Evolutionary conservation across 495 filamentous ascomycete species (phyloP), one percentile per base, ranked within the genome.

Genomic region (Trichoderma asperelloides): DNA sequence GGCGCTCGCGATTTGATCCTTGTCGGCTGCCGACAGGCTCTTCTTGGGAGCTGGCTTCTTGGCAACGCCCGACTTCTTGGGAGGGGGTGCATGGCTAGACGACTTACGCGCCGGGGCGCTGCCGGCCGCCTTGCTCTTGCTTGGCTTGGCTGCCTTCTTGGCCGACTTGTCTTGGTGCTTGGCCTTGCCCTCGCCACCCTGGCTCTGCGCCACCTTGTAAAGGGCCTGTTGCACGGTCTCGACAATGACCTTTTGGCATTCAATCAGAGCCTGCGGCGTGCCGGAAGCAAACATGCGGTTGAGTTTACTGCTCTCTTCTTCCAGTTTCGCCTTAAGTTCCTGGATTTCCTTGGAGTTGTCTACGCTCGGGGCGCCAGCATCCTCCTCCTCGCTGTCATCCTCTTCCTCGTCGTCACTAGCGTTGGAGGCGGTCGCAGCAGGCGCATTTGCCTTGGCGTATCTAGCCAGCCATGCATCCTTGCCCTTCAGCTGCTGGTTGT

Each of bases 1-100:
- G 7, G 88, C 88, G 65, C 86, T 87, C 1, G 91, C 91, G 65
- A 97, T 94, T 69, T 93, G 83, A 55, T 93, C 90, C 79, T 96
- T 96, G 79, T 96, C 90, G 23, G 87, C 77, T 65, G 87, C 87
- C 62, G 81, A 81, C 78, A 76, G 81, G 57, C 85, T 84, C 67
- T 78, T 80, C 73, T 87, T 89, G 45, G 81, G 70, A 60, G 78
- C 71, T n/a, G 75, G 72, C 69, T 78, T 80, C 65, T 79, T 78
- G 62, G 71, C 69, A 66, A 73, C 70, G 25, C 70, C 66, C 1
- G 73, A 66, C 73, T 87, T 86, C 72, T 86, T 85, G 47, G 69
- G 63, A 7, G 74, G 62, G 43, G 82, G 81, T 3, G 75, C 73
- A 15, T 76, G 68, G 39, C 69, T 73, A 30, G 70, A 69, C 11